These are phyloP conservation scores for Zoysia matrella DNA, from an alignment of 202 grass and related monocot species.

Conservation along the genomic window DNA sequence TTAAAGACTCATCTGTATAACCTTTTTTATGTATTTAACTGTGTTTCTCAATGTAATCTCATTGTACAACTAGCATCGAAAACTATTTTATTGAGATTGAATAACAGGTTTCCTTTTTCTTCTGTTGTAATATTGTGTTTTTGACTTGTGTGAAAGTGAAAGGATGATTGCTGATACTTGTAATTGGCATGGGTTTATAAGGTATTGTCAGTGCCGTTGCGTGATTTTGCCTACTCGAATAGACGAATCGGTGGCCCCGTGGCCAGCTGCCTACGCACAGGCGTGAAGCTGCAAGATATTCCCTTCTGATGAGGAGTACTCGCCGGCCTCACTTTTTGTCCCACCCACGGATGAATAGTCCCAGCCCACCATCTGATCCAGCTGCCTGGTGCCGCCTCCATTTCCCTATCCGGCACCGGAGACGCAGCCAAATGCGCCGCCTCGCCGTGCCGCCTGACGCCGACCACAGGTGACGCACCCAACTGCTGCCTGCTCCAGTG, in stretches of 20 bases:
- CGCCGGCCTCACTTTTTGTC: neutral
- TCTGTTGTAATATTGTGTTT: slow-evolving; percentile 14
- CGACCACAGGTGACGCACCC: neutral
- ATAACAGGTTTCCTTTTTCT: neutral
- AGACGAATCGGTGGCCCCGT: neutral
- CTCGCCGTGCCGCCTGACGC: neutral
- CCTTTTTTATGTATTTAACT: slow-evolving; percentile 42
- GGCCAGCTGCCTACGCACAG: too few species aligned
- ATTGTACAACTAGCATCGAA: slow-evolving; percentile 25
- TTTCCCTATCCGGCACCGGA: neutral
- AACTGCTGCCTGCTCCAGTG: neutral
- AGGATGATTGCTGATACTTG: neutral
- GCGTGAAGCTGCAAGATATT: neutral
- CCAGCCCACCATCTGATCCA: too few species aligned
- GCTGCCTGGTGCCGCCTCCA: neutral
- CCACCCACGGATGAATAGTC: neutral
- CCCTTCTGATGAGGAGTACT: neutral
- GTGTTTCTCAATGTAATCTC: slow-evolving; percentile 21
- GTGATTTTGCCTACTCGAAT: too few species aligned
- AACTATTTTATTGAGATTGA: slow-evolving; percentile 18
- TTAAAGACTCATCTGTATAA: slow-evolving; percentile 51
- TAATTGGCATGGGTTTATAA: too few species aligned
- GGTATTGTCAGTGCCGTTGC: too few species aligned
- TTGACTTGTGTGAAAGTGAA: neutral
- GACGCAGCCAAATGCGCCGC: neutral